These are phyloP conservation scores for Plasmodium berghei DNA, from an alignment of 169 alveolate genomes.

Conservation along the genomic window DNA sequence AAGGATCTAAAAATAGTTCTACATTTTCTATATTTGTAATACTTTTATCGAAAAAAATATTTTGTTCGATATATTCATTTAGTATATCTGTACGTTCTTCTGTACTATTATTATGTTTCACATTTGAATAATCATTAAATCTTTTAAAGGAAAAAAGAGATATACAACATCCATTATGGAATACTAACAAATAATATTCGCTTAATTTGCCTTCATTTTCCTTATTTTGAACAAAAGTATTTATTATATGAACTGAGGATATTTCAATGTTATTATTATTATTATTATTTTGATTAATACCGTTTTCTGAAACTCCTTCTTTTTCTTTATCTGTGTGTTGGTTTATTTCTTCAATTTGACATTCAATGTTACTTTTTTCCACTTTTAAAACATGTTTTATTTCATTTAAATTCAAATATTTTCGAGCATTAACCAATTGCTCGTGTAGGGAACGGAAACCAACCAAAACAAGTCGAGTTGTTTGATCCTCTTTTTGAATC, in stretches of 20 bases:
- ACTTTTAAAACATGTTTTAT: not conserved
- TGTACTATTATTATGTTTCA: not conserved
- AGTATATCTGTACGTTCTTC: constrained; percentile 49
- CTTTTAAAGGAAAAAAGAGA: constrained; percentile 55
- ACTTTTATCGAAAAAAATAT: constrained; percentile 32
- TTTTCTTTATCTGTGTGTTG: not conserved
- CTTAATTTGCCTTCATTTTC: constrained; percentile 6
- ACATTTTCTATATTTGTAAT: constrained; percentile 26
- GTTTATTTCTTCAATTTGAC: not conserved
- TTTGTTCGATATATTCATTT: constrained; percentile 18
- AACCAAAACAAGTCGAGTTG: constrained; percentile 10
- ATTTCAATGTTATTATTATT: not conserved
- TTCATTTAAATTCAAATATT: not conserved
- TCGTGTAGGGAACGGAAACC: constrained; percentile 31
- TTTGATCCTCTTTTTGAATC: constrained; percentile 1
- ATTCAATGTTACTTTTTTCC: not conserved
- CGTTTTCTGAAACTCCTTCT: not conserved
- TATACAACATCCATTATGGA: constrained; percentile 59
- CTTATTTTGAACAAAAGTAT: constrained; percentile 14
- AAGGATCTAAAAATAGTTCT: constrained; percentile 61
- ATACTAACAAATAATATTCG: constrained; percentile 33
- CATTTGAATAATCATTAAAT: not conserved
- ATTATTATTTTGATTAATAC: not conserved
- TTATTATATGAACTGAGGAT: constrained; percentile 44
- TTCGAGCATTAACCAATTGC: constrained; percentile 3